phyloP scores from a whole-genome alignment of 805 yeast species.

The Blastobotrys mokoenaii region DNA sequence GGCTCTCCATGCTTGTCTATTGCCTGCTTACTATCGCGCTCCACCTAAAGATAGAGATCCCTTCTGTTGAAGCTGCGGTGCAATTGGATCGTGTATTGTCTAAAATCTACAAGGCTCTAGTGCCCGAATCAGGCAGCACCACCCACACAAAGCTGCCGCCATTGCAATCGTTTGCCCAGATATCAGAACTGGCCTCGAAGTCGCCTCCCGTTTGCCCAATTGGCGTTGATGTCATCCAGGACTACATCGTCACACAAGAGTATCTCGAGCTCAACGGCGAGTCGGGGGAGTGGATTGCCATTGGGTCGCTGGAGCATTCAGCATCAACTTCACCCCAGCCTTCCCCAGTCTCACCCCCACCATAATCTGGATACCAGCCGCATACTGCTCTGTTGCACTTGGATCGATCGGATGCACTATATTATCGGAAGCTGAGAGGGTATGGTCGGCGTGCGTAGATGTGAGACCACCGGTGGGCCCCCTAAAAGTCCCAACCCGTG shows the following conservation, averaged over 20 bases:
- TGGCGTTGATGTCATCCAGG: slow-evolving; percentile 10
- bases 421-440: no score
- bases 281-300: slow-evolving; percentile 27
- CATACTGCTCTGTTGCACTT: no score
- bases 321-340: not conserved
- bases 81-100: slow-evolving; percentile 19
- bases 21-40: slow-evolving; percentile 23
- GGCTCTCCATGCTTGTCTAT: slow-evolving; percentile 27
- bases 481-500: not conserved
- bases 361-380: no score
- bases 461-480: not conserved
- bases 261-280: slow-evolving; percentile 28
- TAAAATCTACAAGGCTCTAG: slow-evolving; percentile 5
- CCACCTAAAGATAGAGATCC: slow-evolving; percentile 20
- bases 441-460: not conserved
- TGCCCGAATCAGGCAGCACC: not conserved
- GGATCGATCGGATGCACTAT: no score
- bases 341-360: no score
- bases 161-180: not conserved
- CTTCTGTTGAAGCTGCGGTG: slow-evolving; percentile 17
- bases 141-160: not conserved
- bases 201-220: not conserved
- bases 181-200: not conserved
- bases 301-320: not conserved
- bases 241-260: slow-evolving; percentile 25